These are phyloP conservation scores for Zostera marina DNA, from an alignment of 116 monocot species.

Conservation along the genomic window DNA sequence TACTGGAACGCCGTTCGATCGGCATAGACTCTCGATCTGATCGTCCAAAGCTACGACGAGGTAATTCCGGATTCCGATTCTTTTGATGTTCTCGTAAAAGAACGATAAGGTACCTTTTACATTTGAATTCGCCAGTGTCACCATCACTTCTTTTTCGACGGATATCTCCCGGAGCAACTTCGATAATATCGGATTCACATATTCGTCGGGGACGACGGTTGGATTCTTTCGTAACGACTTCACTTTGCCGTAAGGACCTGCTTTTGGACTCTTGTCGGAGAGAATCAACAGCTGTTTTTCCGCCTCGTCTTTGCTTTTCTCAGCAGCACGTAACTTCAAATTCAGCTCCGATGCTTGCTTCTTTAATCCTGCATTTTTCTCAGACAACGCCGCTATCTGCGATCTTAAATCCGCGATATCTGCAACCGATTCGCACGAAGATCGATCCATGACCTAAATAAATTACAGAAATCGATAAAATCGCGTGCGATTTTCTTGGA, in stretches of 20 bases:
- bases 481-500: too few species aligned
- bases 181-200: conserved; percentile 58
- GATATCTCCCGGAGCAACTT: conserved; percentile 54
- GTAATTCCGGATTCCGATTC: conserved; percentile 60
- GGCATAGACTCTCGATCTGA: conserved; percentile 57
- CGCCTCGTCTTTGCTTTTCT: conserved; percentile 50
- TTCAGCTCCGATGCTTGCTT: conserved; percentile 49
- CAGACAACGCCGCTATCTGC: conserved; percentile 29
- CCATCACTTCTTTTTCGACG: conserved; percentile 58
- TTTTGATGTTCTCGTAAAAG: conserved; percentile 74
- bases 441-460: too few species aligned
- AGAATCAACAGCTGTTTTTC: conserved; percentile 34
- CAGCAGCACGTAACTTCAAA: conserved; percentile 36
- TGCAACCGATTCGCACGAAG: conserved; percentile 14
- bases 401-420: conserved; percentile 38
- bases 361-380: conserved; percentile 58
- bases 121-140: conserved; percentile 75
- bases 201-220: conserved; percentile 45
- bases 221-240: conserved; percentile 62
- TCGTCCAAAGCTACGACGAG: conserved; percentile 80
- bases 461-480: too few species aligned
- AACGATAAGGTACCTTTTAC: conserved; percentile 60
- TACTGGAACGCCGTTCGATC: conserved; percentile 53
- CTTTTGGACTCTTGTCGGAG: conserved; percentile 31
- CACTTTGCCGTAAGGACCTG: conserved; percentile 70